Percentiles rank a stretch among this genome's conserved stretches.
These are phyloP conservation scores for Arthrobotrys sphaeroides DNA, from an alignment of 2,329 filamentous ascomycete species.

Conservation along the genomic window DNA sequence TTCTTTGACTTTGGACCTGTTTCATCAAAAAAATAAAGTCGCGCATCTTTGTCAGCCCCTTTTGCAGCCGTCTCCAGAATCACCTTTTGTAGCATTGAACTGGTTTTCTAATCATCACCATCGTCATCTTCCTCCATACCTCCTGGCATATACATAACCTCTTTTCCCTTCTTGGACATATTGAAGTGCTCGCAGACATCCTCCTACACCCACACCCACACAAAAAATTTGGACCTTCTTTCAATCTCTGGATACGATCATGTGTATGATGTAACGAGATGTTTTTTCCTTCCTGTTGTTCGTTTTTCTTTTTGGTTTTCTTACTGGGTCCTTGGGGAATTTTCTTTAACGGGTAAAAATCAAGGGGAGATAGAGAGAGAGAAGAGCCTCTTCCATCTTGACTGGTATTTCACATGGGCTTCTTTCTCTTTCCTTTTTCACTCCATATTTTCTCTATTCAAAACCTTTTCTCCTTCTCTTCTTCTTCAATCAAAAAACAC, in stretches of 20 bases:
- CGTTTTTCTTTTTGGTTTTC: slow-evolving; percentile 2
- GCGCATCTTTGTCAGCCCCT: slow-evolving; percentile 15
- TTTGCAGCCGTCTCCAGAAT: slow-evolving; percentile 6
- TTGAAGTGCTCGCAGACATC: slow-evolving; percentile 20
- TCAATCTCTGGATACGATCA: slow-evolving; percentile 22
- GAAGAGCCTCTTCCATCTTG: slow-evolving; percentile 7
- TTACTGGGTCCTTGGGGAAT: slow-evolving; percentile 9
- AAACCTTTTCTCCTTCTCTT: neutral
- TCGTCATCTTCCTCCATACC: neutral
- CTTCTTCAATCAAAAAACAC: neutral
- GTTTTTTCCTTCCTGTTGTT: neutral
- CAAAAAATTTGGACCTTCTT: slow-evolving; percentile 11
- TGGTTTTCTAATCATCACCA: slow-evolving; percentile 19
- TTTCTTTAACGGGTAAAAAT: neutral
- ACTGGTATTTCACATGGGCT: slow-evolving; percentile 16
- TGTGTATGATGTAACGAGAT: slow-evolving; percentile 49
- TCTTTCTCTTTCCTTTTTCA: neutral
- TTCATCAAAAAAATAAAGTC: slow-evolving; percentile 9
- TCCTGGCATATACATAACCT: slow-evolving; percentile 35
- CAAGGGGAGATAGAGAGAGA: neutral
- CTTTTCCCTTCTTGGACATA: slow-evolving; percentile 52
- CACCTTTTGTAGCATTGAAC: slow-evolving; percentile 43
- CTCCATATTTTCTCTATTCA: neutral
- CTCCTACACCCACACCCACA: slow-evolving; percentile 3
- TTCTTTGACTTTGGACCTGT: slow-evolving; percentile 38